phyloP scores from a whole-genome alignment of 495 filamentous ascomycete species.

The Aspergillus conjunctus region DNA sequence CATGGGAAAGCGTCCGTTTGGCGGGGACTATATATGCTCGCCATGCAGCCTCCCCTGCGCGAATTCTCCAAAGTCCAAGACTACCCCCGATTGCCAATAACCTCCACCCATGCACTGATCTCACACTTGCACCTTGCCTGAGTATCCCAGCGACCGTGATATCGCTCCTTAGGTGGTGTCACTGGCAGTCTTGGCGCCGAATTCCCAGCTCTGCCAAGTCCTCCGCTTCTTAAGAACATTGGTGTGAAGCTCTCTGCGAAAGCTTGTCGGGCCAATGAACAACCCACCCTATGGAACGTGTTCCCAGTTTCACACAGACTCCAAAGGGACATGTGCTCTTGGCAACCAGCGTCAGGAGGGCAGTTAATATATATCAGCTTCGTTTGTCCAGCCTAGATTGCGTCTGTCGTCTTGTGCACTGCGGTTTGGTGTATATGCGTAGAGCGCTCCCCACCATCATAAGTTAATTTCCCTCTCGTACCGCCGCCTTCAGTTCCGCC shows the following conservation, averaged over 20 bases:
- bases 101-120: neutral
- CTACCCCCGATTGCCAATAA: neutral
- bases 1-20: neutral
- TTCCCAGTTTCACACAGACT: neutral
- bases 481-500: neutral
- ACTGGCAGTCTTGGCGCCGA: neutral
- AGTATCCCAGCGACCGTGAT: neutral
- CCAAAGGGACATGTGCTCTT: constrained; percentile 1
- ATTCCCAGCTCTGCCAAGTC: constrained; percentile 14
- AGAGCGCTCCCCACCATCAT: neutral
- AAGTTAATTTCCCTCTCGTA: neutral
- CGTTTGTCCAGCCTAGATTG: neutral
- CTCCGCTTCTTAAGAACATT: constrained; percentile 11
- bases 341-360: neutral
- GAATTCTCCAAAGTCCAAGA: neutral
- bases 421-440: neutral
- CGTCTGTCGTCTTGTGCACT: too few species aligned
- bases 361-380: neutral
- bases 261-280: constrained; percentile 14
- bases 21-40: neutral
- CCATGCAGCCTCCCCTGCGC: neutral
- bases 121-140: neutral
- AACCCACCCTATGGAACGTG: constrained; percentile 15
- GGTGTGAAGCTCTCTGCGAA: constrained; percentile 12
- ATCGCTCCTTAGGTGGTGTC: neutral